Evolutionary conservation across 73 alveolate genomes (phyloP), one percentile per base, ranked within the genome.

Genomic region (Paramecium pentaurelia): DNA sequence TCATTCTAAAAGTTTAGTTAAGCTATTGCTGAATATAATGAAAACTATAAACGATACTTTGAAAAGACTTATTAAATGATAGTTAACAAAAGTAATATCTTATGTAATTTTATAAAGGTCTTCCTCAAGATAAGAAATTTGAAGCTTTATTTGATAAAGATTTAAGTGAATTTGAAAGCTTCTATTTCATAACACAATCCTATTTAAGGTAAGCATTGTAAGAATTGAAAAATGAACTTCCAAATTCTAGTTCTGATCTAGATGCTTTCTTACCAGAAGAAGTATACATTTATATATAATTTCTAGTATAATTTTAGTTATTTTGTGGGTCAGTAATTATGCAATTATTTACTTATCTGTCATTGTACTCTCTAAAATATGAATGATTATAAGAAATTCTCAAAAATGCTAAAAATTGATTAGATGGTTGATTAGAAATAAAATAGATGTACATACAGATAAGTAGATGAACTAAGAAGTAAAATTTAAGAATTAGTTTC

Each of bases 131-230:
- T 47, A 89, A 89, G 49, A 89, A 89, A 44, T 89, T 89, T 71
- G 90, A 58, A 73, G 94, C 94, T 10, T 49, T 89, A n/a, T 89
- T 89, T 71, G 94, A 89, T 27, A 89, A 89, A 27, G 88, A 77
- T 16, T 54, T 89, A 38, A 89, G 58, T 28, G 94, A 89, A 42
- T 89, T 89, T 73, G 94, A 89, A 71, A 89, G 94, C 44, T 89
- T 89, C 77, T 89, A 89, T 89, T 71, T 89, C 9, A 89, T 89
- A 0, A 68, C 94, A 45, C 36, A 89, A 89, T 60, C 89, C 9
- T 89, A 89, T 45, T 30, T 89, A 40, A 70, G 94, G 58, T n/a
- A 71, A 89, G 51, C 92, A 4, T 71, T 89, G 12, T 47, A 89
- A 32, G 94, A 89, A 28, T 71, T 89, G 22, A 89, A 54, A 16